phyloP scores from a whole-genome alignment of 1,139 yeast genomes.

The Sugiyamaella pinicola region DNA sequence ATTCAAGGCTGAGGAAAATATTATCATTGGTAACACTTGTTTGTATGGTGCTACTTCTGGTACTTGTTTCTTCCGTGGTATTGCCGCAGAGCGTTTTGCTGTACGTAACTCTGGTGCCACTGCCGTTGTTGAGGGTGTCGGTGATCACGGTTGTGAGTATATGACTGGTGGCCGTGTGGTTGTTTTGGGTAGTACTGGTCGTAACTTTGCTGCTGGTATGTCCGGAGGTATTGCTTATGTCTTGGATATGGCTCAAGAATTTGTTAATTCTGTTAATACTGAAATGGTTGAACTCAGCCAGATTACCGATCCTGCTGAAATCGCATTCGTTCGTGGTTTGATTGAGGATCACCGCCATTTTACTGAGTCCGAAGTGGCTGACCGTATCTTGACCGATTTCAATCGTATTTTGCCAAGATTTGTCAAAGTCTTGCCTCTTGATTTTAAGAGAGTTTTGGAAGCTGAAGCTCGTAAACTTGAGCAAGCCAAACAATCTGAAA shows the following conservation, averaged over 20 bases:
- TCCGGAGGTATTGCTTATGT: slow-evolving; percentile 99
- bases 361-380: slow-evolving; percentile 91
- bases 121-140: slow-evolving; percentile 95
- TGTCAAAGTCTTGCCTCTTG: slow-evolving; percentile 90
- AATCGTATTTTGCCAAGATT: slow-evolving; percentile 85
- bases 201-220: slow-evolving; percentile 99
- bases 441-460: slow-evolving; percentile 87
- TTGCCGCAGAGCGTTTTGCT: slow-evolving; percentile 98
- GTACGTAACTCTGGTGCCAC: slow-evolving; percentile 98
- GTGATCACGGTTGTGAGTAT: slow-evolving; percentile 98
- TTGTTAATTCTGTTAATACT: slow-evolving; percentile 73
- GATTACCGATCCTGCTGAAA: slow-evolving; percentile 84
- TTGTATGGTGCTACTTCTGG: slow-evolving; percentile 98
- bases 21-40: slow-evolving; percentile 95
- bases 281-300: slow-evolving; percentile 80
- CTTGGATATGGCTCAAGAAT: slow-evolving; percentile 92
- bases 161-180: slow-evolving; percentile 99
- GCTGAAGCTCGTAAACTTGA: slow-evolving; percentile 69
- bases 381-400: slow-evolving; percentile 78
- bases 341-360: slow-evolving; percentile 94
- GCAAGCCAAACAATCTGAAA: slow-evolving; percentile 57
- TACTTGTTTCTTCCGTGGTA: slow-evolving; percentile 89
- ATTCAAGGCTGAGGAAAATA: slow-evolving; percentile 94
- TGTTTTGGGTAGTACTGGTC: slow-evolving; percentile 86
- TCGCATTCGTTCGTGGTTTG: slow-evolving; percentile 90